Base-by-base conservation (phyloP, 257 asterid species). In the Vinca minor region DNA sequence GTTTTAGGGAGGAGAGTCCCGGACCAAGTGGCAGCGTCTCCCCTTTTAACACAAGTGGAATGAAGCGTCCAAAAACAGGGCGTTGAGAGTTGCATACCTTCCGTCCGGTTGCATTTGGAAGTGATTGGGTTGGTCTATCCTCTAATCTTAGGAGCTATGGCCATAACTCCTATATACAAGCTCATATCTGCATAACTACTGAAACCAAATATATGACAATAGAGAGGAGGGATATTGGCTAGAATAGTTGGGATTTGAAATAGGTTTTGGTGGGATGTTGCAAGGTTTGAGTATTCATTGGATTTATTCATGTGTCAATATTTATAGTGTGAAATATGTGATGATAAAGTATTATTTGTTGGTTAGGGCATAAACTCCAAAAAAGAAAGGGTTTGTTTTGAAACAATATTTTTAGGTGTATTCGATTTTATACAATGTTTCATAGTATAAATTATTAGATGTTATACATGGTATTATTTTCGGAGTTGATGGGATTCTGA, bases 21-120 rank as follows among this genome's bases (percentile, higher is more conserved):
- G 97, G 99, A 61, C 97, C 99, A 39, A 87, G 97, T 69, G 96
- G 96, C 73, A 85, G 97, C 15, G 83, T 86, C 59, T 93, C 99
- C 4, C 95, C 96, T 76, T 93, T 93, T 83, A 89, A 85, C 77
- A 79, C 86, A 50, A 83, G 87, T 59, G 96, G 95, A 69, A 83
- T 87, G 97, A 93, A 93, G 76, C 96, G 97, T 69, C 94, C 97
- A 44, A 93, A 93, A 78, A 89, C 96, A 25, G 97, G 97, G 69
- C 89, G 89, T 47, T 93, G 73, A 59, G 73, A 63, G 18, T n/a
- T 20, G 23, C 15, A 18, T 47, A 34, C 36, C 38, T 2, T 34
- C n/a, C n/a, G n/a, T 3, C 38, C 9, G 18, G 48, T 34, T 57
- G 58, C 48, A 14, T 39, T 41, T 31, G 52, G 71, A 60, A 65